Conservation (phyloP, 2,329 filamentous ascomycete species). For the Diplocarpon mali region DNA sequence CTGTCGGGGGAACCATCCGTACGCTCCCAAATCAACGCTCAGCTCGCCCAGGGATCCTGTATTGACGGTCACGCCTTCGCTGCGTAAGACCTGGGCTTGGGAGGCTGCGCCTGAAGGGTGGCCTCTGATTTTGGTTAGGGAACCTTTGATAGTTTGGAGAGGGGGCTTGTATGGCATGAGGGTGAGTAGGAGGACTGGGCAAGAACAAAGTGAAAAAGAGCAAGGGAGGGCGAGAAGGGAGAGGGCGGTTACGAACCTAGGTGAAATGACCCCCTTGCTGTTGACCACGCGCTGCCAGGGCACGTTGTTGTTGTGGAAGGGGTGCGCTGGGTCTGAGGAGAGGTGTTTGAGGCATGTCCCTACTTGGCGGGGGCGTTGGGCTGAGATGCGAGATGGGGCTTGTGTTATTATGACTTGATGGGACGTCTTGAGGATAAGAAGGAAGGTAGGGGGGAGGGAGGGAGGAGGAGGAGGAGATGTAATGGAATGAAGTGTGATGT, state of each 20-base stretch:
- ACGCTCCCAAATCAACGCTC: slow-evolving; percentile 26
- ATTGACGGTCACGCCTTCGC: slow-evolving; percentile 28
- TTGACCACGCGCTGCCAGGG: slow-evolving; percentile 95
- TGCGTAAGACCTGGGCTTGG: slow-evolving; percentile 28
- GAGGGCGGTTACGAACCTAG: slow-evolving; percentile 43
- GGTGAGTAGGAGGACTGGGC: neutral
- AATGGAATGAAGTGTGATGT: neutral
- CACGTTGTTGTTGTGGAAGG: slow-evolving; percentile 66
- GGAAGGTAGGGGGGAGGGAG: too few species aligned
- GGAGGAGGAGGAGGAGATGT: neutral
- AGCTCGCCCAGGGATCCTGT: slow-evolving; percentile 27
- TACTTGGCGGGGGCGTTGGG: slow-evolving; percentile 70
- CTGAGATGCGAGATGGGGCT: slow-evolving; percentile 30
- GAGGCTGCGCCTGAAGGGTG: slow-evolving; percentile 26
- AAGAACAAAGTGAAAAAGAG: neutral
- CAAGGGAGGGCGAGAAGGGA: neutral
- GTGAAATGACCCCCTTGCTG: slow-evolving; percentile 74
- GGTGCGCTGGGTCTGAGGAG: slow-evolving; percentile 37
- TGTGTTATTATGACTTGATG: neutral
- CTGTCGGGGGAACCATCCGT: slow-evolving; percentile 33
- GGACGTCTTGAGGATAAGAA: too few species aligned
- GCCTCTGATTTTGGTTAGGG: slow-evolving; percentile 13
- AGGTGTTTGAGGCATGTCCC: slow-evolving; percentile 86
- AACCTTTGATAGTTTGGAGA: neutral
- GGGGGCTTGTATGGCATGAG: neutral